Base-by-base conservation (phyloP, 345 rosid genomes). In the Pistacia integerrima region DNA sequence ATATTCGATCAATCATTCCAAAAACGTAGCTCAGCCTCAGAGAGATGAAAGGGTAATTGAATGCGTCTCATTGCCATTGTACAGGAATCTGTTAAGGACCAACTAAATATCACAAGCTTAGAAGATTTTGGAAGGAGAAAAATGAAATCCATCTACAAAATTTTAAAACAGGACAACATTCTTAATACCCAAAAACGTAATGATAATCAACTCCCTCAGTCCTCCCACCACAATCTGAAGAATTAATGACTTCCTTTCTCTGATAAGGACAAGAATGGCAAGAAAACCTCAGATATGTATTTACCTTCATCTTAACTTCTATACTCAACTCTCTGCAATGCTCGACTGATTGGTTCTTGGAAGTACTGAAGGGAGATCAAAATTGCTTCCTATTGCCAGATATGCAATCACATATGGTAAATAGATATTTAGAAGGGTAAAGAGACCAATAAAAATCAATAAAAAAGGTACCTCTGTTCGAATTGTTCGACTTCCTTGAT, bases 401-500 rank as follows among this genome's bases (percentile, higher is more conserved):
- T 30, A 63, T 44, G 74, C 59, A 30, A 14, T 28, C 57, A 14
- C 36, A 41, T 33, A 3, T 9, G 7, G 52, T 36, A 52, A 78
- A 17, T 67, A 60, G 5, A 77, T 20, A 22, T 71, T 20, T 64
- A 28, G 11, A 17, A 8, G 18, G 28, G 28, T 12, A 20, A 52
- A 67, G 28, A 55, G 17, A 17, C 41, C 54, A 67, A 36, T 38
- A 63, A 11, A 41, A 22, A 22, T 16, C 14, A 22, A 4, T 9
- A 3, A 72, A 64, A 64, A 74, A 4, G 16, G 79, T 76, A 91
- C 98, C 98, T 93, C 97, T 11, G 97, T 85, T 69, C 98, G 90
- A 70, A 94, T 94, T 28, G 97, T 92, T 78, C 98, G 85, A 85
- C 97, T 94, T 81, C 98, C 97, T 89, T 92, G 98, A 81, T 84